These are phyloP conservation scores for Aphanomyces astaci DNA, from an alignment of 352 stramenopile genomes.

Conservation along the genomic window DNA sequence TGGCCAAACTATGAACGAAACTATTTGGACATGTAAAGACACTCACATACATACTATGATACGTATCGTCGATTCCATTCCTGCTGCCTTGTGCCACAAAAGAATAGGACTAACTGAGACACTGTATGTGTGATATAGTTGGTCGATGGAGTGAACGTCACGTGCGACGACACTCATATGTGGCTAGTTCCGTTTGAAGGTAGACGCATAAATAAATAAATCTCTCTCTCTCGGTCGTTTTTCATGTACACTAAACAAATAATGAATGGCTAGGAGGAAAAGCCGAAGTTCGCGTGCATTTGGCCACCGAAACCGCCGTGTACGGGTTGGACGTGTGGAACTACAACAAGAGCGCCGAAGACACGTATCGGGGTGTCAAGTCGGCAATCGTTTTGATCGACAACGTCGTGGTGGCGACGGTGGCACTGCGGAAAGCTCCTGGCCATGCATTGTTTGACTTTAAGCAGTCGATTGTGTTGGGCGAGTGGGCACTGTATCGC, in stretches of 20 bases:
- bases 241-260: neutral
- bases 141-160: slow-evolving; percentile 69
- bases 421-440: slow-evolving; percentile 69
- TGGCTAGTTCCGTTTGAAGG: slow-evolving; percentile 75
- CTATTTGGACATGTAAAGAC: no score
- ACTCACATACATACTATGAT: no score
- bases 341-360: slow-evolving; percentile 75
- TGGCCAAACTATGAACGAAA: no score
- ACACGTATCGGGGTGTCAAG: slow-evolving; percentile 60
- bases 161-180: slow-evolving; percentile 85
- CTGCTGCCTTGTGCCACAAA: no score
- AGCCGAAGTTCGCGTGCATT: slow-evolving; percentile 48
- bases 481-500: slow-evolving; percentile 1
- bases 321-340: slow-evolving; percentile 72
- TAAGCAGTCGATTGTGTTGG: slow-evolving; percentile 51
- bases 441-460: slow-evolving; percentile 64
- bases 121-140: no score
- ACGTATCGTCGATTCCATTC: no score
- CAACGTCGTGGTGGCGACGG: slow-evolving; percentile 40
- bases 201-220: no score
- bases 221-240: neutral
- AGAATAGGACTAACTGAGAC: no score
- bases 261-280: neutral
- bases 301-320: slow-evolving; percentile 43
- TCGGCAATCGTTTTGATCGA: slow-evolving; percentile 47